Evolutionary conservation across 306 rosid genomes (phyloP), one percentile per base, ranked within the genome.

Genomic region (Prunus davidiana): DNA sequence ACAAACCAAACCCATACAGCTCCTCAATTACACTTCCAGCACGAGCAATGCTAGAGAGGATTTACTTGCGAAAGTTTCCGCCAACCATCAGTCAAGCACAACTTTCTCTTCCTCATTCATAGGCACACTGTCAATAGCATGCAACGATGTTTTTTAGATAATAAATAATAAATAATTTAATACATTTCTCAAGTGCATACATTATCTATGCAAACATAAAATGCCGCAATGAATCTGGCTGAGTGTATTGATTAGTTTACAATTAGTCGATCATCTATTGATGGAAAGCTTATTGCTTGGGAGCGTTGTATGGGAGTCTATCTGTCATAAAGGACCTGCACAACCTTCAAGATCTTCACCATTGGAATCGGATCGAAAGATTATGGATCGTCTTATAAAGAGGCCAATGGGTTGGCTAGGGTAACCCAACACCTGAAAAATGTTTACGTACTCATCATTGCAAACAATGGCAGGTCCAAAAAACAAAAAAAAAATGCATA

Each of bases 321-420:
- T 97, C 99, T 92, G 89, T 95, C 97, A 68, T 92, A 90, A 77
- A 95, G 97, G n/a, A 80, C 97, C 99, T 22, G 99, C 99, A 87
- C 92, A 95, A 50, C 99, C 97, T 84, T 89, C 97, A 3, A 95
- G 96, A 83, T 95, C 99, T 88, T 95, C 97, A 50, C 99, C 99
- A 46, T 95, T 95, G 83, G 97, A 95, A 82, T 95, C 97, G 4
- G 97, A 95, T 72, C 97, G 93, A 74, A 95, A 95, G 85, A 92
- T 90, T 64, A 92, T 89, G 47, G 99, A 89, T 46, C 47, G 82
- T 84, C 84, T 85, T 51, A 95, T 92, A 73, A 86, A 95, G 72
- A 95, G 93, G 73, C 97, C 97, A 41, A 95, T 38, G 68, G 97
- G 92, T 79, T 95, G 90, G 93, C 99, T 92, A 41, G 99, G 99